Evolutionary conservation across 148 eudicot genomes (phyloP), one percentile per base, ranked within the genome.

Genomic region (Fallopia convolvulus): DNA sequence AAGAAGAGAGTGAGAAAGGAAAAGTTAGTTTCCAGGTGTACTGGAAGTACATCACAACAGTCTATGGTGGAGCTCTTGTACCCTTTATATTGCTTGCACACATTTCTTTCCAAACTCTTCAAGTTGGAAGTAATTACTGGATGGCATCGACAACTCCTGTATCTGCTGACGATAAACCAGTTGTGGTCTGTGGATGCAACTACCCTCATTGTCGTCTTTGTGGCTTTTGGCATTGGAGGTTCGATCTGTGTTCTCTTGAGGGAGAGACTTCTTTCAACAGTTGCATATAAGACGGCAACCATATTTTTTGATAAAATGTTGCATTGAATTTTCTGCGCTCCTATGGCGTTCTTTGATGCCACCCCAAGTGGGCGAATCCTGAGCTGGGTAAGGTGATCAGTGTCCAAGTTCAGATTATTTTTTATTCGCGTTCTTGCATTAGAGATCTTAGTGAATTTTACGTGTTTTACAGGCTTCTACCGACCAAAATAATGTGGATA

Each of bases 301-400:
- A 42, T 65, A 36, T 80, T 86, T 46, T 86, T 86, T 66, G 80
- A 33, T 26, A 86, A 84, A 82, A 86, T 86, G 89, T 85, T 23
- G 68, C 84, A 44, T 8, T 6, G 47, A 74, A 68, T 86, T 11
- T 86, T 86, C 58, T 87, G 84, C 10, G 89, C 89, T 77, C 89
- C 89, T 6, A 86, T 86, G 89, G 80, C 87, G 3, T 86, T 86
- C 80, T 86, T 86, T 49, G 89, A 86, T 79, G 77, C 89, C 50
- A 86, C 89, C 3, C 89, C 89, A 1, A 86, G 87, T 75, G 89
- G 89, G 2, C 77, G 89, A 74, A 84, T 86, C 79, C 79, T 86
- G 36, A 86, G 80, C 41, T 81, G 89, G 77, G 89, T 86, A 82
- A 41, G 77, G 30, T 1, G 0, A 26, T 26, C 1, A 26, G 1